Conservation (phyloP, 306 rosid species). For the Malus fusca region DNA sequence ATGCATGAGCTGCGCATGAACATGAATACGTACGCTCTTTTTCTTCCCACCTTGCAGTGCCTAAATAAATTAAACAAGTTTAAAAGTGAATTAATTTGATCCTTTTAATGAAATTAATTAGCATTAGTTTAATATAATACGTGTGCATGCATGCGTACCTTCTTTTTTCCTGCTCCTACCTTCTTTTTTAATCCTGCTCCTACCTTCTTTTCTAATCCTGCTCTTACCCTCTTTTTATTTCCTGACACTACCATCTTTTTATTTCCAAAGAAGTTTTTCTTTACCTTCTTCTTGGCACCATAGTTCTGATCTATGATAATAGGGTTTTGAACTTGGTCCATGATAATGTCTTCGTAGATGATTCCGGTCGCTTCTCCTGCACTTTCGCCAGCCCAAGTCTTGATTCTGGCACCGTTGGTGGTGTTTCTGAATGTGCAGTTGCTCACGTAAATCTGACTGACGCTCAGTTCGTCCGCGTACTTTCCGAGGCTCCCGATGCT, state of each 20-base stretch:
- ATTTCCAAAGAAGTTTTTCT: background rate
- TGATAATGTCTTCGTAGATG: slow-evolving; percentile 34
- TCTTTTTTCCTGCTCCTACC: background rate
- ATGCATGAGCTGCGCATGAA: background rate
- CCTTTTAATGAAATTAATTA: no score
- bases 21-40: background rate
- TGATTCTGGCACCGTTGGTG: slow-evolving; percentile 71
- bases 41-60: background rate
- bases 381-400: slow-evolving; percentile 31
- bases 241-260: background rate
- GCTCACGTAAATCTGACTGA: slow-evolving; percentile 19
- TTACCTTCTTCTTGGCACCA: slow-evolving; percentile 3
- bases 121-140: background rate
- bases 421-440: slow-evolving; percentile 52
- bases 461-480: slow-evolving; percentile 34
- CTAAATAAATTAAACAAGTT: background rate
- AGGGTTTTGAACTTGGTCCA: slow-evolving; percentile 47
- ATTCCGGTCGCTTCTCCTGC: slow-evolving; percentile 34
- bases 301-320: slow-evolving; percentile 57
- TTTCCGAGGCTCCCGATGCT: slow-evolving; percentile 70
- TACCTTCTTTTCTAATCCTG: no score
- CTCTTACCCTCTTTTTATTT: background rate
- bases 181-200: background rate
- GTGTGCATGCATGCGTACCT: background rate
- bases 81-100: no score